phyloP scores from a whole-genome alignment of 83 land plant genomes.

The Picea mariana region DNA sequence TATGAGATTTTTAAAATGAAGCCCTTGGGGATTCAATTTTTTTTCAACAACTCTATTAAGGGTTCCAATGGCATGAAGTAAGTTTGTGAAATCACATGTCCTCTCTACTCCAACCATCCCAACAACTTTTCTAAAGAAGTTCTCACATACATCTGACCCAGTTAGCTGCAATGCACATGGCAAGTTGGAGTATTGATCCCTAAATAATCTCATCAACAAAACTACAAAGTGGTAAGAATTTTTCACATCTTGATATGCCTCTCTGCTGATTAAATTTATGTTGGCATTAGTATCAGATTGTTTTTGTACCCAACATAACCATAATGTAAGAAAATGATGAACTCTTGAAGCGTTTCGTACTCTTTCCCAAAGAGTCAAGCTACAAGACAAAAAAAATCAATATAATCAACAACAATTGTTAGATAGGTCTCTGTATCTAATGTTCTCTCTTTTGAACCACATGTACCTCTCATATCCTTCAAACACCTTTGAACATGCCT shows the following conservation, averaged over 20 bases:
- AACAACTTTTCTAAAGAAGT: background rate
- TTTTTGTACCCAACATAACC: background rate
- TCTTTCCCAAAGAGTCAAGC: background rate
- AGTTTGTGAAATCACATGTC: background rate
- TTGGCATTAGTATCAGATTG: background rate
- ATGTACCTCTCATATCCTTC: background rate
- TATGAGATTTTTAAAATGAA: no score
- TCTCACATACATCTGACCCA: background rate
- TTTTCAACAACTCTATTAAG: background rate
- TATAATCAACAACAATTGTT: background rate
- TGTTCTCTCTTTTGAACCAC: background rate
- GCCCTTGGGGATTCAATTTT: no score
- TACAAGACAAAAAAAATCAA: background rate
- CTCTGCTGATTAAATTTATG: background rate
- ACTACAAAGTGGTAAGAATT: background rate
- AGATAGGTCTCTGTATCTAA: background rate
- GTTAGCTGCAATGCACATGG: background rate
- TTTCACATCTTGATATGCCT: background rate
- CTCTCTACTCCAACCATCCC: background rate
- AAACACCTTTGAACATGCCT: background rate
- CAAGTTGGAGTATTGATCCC: background rate
- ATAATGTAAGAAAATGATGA: no score
- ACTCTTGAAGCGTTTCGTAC: background rate
- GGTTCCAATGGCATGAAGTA: background rate
- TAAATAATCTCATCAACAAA: background rate